Conservation (phyloP, 129 eudicot genomes). For the Tagetes erecta region DNA sequence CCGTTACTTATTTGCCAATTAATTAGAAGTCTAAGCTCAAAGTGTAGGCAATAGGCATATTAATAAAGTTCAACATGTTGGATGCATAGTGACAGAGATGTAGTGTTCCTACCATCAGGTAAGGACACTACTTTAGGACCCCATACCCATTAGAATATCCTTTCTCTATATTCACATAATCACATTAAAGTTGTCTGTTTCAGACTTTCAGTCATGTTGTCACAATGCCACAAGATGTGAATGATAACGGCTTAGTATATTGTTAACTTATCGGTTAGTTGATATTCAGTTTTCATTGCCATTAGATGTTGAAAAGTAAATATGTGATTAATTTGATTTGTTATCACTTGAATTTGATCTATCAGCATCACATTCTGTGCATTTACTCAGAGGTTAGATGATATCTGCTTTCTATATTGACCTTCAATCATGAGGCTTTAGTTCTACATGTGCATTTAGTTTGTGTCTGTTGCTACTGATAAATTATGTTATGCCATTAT, state of each 20-base stretch:
- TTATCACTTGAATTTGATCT: background rate
- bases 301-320: background rate
- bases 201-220: slow-evolving; percentile 2
- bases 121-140: slow-evolving; percentile 11
- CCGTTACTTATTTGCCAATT: slow-evolving; percentile 13
- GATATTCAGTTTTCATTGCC: slow-evolving; percentile 1
- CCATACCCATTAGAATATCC: slow-evolving; percentile 2
- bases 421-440: no score
- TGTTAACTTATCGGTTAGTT: slow-evolving; percentile 3
- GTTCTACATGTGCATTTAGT: no score
- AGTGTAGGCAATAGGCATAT: slow-evolving; percentile 15
- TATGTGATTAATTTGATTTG: background rate
- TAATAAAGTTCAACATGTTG: slow-evolving; percentile 3
- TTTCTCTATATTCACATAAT: background rate
- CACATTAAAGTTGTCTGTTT: slow-evolving; percentile 12
- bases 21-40: background rate
- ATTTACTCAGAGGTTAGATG: no score
- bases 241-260: slow-evolving; percentile 5
- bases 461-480: no score
- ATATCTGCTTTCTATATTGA: no score
- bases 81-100: slow-evolving; percentile 12
- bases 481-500: no score
- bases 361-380: background rate
- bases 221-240: slow-evolving; percentile 3
- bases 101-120: slow-evolving; percentile 1